These are phyloP conservation scores for Castanea mollissima DNA, from an alignment of 306 rosid species.

Conservation along the genomic window DNA sequence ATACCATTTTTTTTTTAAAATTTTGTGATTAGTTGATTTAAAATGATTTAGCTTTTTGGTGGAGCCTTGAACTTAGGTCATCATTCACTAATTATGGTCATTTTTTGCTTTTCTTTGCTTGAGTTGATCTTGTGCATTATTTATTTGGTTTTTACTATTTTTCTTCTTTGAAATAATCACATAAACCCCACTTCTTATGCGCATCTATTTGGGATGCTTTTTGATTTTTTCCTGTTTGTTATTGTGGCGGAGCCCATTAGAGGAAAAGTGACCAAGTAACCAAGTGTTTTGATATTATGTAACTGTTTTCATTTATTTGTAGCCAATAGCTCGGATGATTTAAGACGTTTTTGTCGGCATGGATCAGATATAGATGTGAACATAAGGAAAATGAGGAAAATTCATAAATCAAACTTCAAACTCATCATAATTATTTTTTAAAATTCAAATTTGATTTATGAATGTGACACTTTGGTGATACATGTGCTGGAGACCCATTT, in stretches of 20 bases:
- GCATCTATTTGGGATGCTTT: slow-evolving; percentile 25
- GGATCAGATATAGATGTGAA: neutral
- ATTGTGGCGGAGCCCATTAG: slow-evolving; percentile 29
- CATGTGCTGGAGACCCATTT: neutral
- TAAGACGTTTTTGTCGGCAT: slow-evolving; percentile 4
- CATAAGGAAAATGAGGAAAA: neutral
- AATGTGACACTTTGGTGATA: neutral
- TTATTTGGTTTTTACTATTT: slow-evolving; percentile 12
- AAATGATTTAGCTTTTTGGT: slow-evolving; percentile 5
- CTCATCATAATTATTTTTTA: neutral
- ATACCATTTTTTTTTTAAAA: slow-evolving; percentile 9
- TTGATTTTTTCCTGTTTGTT: slow-evolving; percentile 11
- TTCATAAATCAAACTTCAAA: neutral
- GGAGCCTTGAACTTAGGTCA: slow-evolving; percentile 1
- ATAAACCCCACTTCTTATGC: slow-evolving; percentile 15
- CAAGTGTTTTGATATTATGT: neutral
- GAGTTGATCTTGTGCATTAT: slow-evolving; percentile 12
- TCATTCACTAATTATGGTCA: slow-evolving; percentile 18
- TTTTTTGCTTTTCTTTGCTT: slow-evolving; percentile 18
- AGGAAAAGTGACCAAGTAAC: neutral
- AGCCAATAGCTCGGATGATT: neutral
- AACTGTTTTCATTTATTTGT: neutral
- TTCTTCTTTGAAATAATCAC: slow-evolving; percentile 15
- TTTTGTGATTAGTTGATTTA: neutral
- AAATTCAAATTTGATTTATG: neutral